Evolutionary conservation across 768 basidiomycete species (phyloP).

Genomic region (Xerocomus potaroensis): DNA sequence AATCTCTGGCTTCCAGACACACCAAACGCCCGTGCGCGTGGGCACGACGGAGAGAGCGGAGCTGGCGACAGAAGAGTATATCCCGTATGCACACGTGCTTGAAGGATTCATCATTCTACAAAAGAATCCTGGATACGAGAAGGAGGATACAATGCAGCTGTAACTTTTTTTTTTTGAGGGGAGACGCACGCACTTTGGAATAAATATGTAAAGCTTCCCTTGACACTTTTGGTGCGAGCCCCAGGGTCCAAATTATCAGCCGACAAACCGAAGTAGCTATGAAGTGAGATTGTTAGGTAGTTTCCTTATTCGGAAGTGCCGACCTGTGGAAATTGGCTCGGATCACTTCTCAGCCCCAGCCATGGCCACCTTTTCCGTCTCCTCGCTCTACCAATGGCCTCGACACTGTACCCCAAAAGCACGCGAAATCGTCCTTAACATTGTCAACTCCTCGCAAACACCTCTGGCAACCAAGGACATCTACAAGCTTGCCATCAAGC

Average conservation of each 20-base stretch:
- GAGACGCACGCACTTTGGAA: constrained; percentile 1
- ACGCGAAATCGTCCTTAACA: constrained; percentile 17
- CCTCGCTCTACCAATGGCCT: not conserved
- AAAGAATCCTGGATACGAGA: constrained; percentile 90
- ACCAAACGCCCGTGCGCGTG: constrained; percentile 92
- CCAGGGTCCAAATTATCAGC: too few species aligned
- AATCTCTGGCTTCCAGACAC: constrained; percentile 98
- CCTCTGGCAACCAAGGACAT: constrained; percentile 28
- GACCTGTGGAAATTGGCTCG: not conserved
- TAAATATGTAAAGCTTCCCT: too few species aligned
- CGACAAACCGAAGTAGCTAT: too few species aligned
- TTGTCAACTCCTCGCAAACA: constrained; percentile 18
- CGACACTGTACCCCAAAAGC: not conserved
- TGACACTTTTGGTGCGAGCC: too few species aligned
- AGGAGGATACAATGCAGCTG: constrained; percentile 80
- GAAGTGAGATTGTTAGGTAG: too few species aligned
- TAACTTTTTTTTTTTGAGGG: constrained; percentile 38
- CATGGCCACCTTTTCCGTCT: not conserved
- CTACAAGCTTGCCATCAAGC: constrained; percentile 18
- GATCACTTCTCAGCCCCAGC: not conserved
- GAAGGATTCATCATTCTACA: constrained; percentile 90
- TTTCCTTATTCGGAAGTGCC: not conserved
- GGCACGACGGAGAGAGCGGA: constrained; percentile 94
- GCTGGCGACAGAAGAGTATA: constrained; percentile 94
- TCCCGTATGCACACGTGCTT: constrained; percentile 84